Evolutionary conservation across 208 protist species (phyloP).

Genomic region (Wallacemonas sp.): DNA sequence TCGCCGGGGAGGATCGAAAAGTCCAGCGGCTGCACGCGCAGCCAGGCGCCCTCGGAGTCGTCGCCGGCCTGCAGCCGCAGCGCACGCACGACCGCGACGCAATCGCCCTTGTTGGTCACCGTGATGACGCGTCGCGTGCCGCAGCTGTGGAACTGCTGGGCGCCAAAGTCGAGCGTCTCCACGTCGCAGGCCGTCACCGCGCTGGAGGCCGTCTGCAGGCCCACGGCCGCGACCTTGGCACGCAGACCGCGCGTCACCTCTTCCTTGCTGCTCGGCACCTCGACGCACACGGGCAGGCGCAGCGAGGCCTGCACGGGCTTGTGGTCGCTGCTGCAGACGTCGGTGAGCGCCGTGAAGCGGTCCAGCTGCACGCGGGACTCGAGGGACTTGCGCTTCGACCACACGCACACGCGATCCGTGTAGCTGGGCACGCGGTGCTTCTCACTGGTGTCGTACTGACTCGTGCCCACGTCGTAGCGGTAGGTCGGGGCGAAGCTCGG

Average conservation of each 20-base stretch:
- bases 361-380: slow-evolving; percentile 48
- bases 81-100: slow-evolving; percentile 61
- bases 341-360: slow-evolving; percentile 39
- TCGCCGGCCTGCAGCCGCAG: slow-evolving; percentile 56
- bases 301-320: slow-evolving; percentile 78
- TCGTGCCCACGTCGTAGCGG: slow-evolving; percentile 89
- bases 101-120: slow-evolving; percentile 74
- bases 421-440: slow-evolving; percentile 90
- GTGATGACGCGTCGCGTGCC: slow-evolving; percentile 33
- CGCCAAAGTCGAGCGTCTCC: slow-evolving; percentile 61
- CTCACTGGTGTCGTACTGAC: slow-evolving; percentile 90
- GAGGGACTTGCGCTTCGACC: slow-evolving; percentile 45
- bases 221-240: slow-evolving; percentile 39
- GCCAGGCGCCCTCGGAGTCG: slow-evolving; percentile 60
- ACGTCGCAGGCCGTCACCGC: slow-evolving; percentile 42
- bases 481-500: slow-evolving; percentile 91
- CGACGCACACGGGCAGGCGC: slow-evolving; percentile 63
- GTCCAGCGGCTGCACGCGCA: slow-evolving; percentile 64
- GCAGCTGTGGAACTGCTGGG: slow-evolving; percentile 58
- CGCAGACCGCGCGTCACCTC: slow-evolving; percentile 53
- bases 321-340: slow-evolving; percentile 81
- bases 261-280: slow-evolving; percentile 54
- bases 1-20: slow-evolving; percentile 74
- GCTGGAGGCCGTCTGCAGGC: slow-evolving; percentile 48
- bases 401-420: slow-evolving; percentile 87